phyloP scores from a whole-genome alignment of 495 filamentous ascomycete genomes.

The Penicillium silybi region DNA sequence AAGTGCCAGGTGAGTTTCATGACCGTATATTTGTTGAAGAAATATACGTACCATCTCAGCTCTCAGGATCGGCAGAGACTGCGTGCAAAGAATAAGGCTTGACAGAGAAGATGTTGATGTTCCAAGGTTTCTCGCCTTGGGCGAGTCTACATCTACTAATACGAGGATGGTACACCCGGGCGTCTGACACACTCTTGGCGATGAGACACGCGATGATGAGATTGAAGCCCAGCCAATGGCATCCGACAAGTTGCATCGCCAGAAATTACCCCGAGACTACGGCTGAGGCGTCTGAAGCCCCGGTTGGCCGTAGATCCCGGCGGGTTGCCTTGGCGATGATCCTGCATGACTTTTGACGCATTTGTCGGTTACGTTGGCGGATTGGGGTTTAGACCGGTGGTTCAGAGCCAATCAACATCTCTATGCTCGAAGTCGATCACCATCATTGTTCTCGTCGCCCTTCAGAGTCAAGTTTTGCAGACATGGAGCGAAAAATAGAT shows the following conservation, averaged over 20 bases:
- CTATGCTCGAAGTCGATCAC: slow-evolving; percentile 12
- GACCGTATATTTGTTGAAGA: neutral
- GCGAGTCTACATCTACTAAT: neutral
- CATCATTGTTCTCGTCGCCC: slow-evolving; percentile 11
- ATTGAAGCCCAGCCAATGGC: slow-evolving; percentile 6
- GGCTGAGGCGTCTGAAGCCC: neutral
- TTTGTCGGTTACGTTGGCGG: neutral
- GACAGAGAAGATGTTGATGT: neutral
- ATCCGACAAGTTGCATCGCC: neutral
- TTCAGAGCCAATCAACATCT: neutral
- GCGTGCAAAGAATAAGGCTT: neutral
- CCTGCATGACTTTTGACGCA: neutral
- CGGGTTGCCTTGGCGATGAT: neutral
- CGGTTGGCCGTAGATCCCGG: neutral
- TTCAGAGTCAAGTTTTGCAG: slow-evolving; percentile 34
- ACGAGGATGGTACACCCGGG: slow-evolving; percentile 5
- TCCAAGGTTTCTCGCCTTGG: neutral
- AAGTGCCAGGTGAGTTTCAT: neutral
- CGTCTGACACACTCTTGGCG: slow-evolving; percentile 4
- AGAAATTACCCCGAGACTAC: slow-evolving; percentile 8
- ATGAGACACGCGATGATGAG: neutral
- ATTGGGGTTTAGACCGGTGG: neutral
- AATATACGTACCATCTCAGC: slow-evolving; percentile 8
- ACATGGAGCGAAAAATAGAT: slow-evolving; percentile 48
- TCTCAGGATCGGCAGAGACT: neutral